Conservation (phyloP, 1,284 basidiomycete species). For the Boletellus deceptivus region DNA sequence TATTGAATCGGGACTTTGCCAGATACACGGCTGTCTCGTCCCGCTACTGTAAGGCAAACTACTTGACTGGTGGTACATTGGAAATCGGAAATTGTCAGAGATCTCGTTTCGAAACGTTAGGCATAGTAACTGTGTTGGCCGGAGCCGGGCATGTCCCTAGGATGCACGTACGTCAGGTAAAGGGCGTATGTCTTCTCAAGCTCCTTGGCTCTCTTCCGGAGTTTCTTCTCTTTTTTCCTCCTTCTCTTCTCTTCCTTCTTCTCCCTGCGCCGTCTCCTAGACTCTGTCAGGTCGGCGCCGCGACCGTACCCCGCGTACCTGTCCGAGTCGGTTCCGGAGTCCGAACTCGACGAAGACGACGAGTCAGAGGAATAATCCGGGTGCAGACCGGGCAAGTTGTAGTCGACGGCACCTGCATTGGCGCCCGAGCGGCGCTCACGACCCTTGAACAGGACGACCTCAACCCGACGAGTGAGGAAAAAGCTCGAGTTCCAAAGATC, state of each 20-base stretch:
- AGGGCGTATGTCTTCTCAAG: constrained; percentile 60
- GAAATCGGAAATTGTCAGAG: not conserved
- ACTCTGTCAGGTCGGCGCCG: constrained; percentile 43
- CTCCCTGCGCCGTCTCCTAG: constrained; percentile 49
- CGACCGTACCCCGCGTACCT: constrained; percentile 40
- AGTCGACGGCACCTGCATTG: constrained; percentile 51
- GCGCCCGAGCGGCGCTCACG: constrained; percentile 68
- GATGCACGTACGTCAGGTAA: constrained; percentile 54
- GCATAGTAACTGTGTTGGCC: constrained; percentile 28
- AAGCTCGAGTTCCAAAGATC: constrained; percentile 76
- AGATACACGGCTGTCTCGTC: not conserved
- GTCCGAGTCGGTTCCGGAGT: constrained; percentile 43
- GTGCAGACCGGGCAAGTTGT: constrained; percentile 48
- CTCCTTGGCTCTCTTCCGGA: constrained; percentile 54
- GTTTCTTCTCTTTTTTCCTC: constrained; percentile 60
- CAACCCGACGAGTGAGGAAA: constrained; percentile 67
- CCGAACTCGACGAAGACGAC: constrained; percentile 35
- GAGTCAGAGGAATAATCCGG: constrained; percentile 40
- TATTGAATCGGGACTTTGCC: not conserved
- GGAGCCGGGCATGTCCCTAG: constrained; percentile 25
- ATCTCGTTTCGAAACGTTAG: constrained; percentile 9
- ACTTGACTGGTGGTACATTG: not conserved
- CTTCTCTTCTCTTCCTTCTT: constrained; percentile 56
- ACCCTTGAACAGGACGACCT: constrained; percentile 73
- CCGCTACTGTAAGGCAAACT: not conserved